phyloP scores from a whole-genome alignment of 345 rosid species.

The Leavenworthia alabamica region DNA sequence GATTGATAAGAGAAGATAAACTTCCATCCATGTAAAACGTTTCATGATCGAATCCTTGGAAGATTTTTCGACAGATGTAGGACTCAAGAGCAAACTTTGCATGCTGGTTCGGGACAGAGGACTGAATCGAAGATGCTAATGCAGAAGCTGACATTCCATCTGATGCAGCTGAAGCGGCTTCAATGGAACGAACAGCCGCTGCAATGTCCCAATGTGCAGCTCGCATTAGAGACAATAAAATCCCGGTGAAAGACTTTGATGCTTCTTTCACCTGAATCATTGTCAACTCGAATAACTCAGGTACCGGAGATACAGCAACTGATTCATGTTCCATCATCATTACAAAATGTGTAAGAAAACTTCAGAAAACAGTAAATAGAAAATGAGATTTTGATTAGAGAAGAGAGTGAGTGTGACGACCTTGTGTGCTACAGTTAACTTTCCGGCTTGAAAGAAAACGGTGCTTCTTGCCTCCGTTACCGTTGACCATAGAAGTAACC shows the following conservation, averaged over 20 bases:
- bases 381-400: neutral
- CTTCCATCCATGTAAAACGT: slow-evolving; percentile 91
- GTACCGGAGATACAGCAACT: slow-evolving; percentile 70
- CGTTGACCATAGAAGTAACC: slow-evolving; percentile 20
- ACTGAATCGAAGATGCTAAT: slow-evolving; percentile 43
- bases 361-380: too few species aligned
- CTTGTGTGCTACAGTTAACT: slow-evolving; percentile 59
- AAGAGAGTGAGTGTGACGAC: slow-evolving; percentile 5
- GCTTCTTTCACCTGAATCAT: slow-evolving; percentile 69
- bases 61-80: slow-evolving; percentile 62
- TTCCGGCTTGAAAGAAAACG: slow-evolving; percentile 55
- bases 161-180: slow-evolving; percentile 50
- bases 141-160: slow-evolving; percentile 29
- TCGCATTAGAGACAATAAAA: slow-evolving; percentile 76
- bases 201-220: slow-evolving; percentile 91
- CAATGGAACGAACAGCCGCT: slow-evolving; percentile 89
- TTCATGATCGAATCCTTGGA: slow-evolving; percentile 91
- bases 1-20: slow-evolving; percentile 73
- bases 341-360: neutral
- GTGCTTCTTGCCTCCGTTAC: slow-evolving; percentile 51
- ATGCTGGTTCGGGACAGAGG: slow-evolving; percentile 54
- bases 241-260: slow-evolving; percentile 69
- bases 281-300: slow-evolving; percentile 67
- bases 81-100: slow-evolving; percentile 86
- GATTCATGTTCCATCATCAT: slow-evolving; percentile 24